phyloP scores from a whole-genome alignment of 2,329 filamentous ascomycete genomes.

The Lomentospora prolificans region DNA sequence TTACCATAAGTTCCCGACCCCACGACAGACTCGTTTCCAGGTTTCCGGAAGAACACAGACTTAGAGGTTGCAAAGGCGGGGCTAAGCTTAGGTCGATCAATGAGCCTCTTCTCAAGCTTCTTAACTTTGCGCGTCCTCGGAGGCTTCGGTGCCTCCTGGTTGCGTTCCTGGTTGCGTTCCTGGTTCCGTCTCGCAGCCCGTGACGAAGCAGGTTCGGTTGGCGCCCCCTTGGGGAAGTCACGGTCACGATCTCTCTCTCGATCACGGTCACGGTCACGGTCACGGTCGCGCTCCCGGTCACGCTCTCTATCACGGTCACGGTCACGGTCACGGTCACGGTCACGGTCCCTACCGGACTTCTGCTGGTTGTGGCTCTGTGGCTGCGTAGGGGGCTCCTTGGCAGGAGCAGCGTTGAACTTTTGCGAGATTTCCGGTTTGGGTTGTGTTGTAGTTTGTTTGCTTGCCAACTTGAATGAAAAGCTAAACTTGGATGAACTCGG shows the following conservation, averaged over 20 bases:
- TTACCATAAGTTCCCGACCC: conserved; percentile 94
- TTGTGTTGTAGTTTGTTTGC: conserved; percentile 44
- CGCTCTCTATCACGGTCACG: conserved; percentile 25
- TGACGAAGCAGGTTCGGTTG: conserved; percentile 44
- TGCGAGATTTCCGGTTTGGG: conserved; percentile 58
- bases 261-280: conserved; percentile 11
- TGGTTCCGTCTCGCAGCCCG: conserved; percentile 20
- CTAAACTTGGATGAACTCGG: conserved; percentile 62
- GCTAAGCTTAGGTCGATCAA: conserved; percentile 59
- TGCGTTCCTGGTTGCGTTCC: not conserved
- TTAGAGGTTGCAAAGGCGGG: conserved; percentile 68
- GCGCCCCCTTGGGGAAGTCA: conserved; percentile 38
- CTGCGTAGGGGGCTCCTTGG: conserved; percentile 18
- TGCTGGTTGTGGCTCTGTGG: conserved; percentile 4
- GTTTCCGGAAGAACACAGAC: conserved; percentile 89
- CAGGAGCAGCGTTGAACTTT: conserved; percentile 56
- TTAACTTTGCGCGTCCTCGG: conserved; percentile 53
- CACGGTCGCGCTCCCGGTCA: conserved; percentile 22
- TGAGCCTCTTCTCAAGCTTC: conserved; percentile 59
- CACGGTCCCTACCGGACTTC: not conserved
- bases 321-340: not conserved
- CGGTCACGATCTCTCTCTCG: conserved; percentile 25
- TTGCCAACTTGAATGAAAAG: conserved; percentile 79
- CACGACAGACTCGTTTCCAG: conserved; percentile 93
- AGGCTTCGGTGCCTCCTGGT: conserved; percentile 15